Evolutionary conservation across 208 protist genomes (phyloP), one percentile per base, ranked within the genome.

Genomic region (Trypanosoma caninum): DNA sequence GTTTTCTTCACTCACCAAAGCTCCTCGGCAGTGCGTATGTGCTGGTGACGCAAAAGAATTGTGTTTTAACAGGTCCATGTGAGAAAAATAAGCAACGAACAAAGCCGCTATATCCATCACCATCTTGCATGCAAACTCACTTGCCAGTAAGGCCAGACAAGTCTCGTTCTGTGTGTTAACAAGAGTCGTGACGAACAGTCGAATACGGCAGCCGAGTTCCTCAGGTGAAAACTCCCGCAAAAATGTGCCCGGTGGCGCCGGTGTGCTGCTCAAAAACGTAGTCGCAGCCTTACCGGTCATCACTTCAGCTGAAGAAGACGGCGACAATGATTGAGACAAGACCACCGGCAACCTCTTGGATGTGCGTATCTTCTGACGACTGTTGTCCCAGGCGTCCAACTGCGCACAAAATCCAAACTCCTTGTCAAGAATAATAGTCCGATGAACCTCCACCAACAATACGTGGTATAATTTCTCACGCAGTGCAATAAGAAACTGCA

Each of bases 401-500:
- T 80, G 65, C n/a, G 76, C 69, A 23, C 65, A 62, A 41, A 88
- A 70, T 6, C 84, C 84, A 51, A 67, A 66, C n/a, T 66, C 48
- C 1, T 53, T 28, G 46, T 88, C 80, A 14, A 88, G 69, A 44
- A 91, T 70, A 51, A 91, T 52, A 23, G 40, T 31, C 41, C 78
- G 74, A 50, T 88, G 81, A 11, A 68, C 65, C 38, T 84, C 75
- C 28, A 82, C 59, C 25, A 91, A 56, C 11, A 91, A 69, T 20
- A 78, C 62, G 14, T 77, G 62, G 25, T 69, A 50, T 48, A 91
- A 27, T 9, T 57, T 52, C 44, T 55, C 69, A 0, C 59, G 70
- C 35, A 84, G 28, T n/a, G 64, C 61, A 14, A 45, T 20, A 52
- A 72, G 64, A 4, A 91, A 69, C 42, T 65, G 64, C 18, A 69